phyloP scores from a whole-genome alignment of 768 basidiomycete genomes.

The Hysterangium stoloniferum region DNA sequence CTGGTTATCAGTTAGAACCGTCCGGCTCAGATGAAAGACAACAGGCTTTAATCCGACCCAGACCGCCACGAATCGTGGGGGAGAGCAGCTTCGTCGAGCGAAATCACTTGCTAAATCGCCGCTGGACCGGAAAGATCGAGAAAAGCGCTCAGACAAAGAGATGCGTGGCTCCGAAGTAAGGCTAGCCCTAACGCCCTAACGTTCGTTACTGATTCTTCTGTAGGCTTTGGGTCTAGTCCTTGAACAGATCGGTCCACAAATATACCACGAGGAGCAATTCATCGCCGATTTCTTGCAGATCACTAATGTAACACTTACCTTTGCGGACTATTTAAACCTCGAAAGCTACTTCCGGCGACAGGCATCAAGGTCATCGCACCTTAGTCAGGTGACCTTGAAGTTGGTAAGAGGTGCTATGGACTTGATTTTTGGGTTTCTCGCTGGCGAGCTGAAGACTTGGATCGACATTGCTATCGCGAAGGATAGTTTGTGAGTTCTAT shows the following conservation, averaged over 20 bases:
- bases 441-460: constrained; percentile 77
- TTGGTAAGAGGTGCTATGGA: constrained; percentile 88
- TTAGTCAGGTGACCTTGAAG: constrained; percentile 66
- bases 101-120: constrained; percentile 81
- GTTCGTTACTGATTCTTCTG: neutral
- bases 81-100: constrained; percentile 63
- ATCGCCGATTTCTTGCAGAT: constrained; percentile 89
- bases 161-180: constrained; percentile 65
- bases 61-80: constrained; percentile 37
- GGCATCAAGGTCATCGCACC: constrained; percentile 63
- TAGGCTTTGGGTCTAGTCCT: constrained; percentile 73
- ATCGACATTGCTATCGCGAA: constrained; percentile 68
- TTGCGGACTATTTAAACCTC: constrained; percentile 90
- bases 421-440: constrained; percentile 89
- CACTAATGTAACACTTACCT: constrained; percentile 80
- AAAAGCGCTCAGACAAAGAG: constrained; percentile 53
- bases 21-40: constrained; percentile 4
- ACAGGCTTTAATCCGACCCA: constrained; percentile 41
- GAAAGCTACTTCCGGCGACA: constrained; percentile 93
- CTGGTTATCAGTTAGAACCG: constrained; percentile 15
- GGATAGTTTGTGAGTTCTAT: constrained; percentile 60
- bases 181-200: constrained; percentile 1
- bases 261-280: constrained; percentile 84
- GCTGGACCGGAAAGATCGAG: constrained; percentile 51
- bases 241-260: constrained; percentile 63